These are phyloP conservation scores for Senna siamea DNA, from an alignment of 306 rosid species.

Conservation along the genomic window DNA sequence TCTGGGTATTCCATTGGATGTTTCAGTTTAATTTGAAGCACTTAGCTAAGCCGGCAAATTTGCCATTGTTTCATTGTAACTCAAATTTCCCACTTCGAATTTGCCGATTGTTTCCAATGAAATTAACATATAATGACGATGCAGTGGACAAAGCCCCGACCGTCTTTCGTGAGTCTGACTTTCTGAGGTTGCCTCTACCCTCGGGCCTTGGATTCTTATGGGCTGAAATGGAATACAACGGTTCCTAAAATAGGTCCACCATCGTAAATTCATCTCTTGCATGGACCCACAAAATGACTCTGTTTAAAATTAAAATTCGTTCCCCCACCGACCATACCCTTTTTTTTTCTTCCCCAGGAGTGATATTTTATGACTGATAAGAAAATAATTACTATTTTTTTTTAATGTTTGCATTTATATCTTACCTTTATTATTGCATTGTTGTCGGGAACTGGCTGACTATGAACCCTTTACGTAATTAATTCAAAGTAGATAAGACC, in stretches of 20 bases:
- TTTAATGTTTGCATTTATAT: background rate
- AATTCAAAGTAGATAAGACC: slow-evolving; percentile 4
- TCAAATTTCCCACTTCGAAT: background rate
- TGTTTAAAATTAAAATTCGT: slow-evolving; percentile 12
- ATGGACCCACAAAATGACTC: slow-evolving; percentile 35
- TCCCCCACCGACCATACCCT: slow-evolving; percentile 49
- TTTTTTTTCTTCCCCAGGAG: no score
- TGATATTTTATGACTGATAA: background rate
- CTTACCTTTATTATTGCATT: background rate
- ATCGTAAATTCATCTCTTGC: background rate
- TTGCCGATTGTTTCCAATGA: background rate
- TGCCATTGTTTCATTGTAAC: background rate
- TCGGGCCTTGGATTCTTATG: slow-evolving; percentile 36
- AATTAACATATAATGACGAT: background rate
- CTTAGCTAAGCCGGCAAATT: background rate
- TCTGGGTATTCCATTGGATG: background rate
- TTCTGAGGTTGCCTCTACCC: background rate
- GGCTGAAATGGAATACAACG: slow-evolving; percentile 33
- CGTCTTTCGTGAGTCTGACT: background rate
- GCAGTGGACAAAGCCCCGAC: background rate
- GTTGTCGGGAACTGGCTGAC: background rate
- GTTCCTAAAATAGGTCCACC: slow-evolving; percentile 27
- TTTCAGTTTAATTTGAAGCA: background rate
- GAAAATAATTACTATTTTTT: background rate
- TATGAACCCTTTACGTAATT: background rate